Evolutionary conservation across 768 basidiomycete species (phyloP), one percentile per base, ranked within the genome.

Genomic region (Pisolithus orientalis): DNA sequence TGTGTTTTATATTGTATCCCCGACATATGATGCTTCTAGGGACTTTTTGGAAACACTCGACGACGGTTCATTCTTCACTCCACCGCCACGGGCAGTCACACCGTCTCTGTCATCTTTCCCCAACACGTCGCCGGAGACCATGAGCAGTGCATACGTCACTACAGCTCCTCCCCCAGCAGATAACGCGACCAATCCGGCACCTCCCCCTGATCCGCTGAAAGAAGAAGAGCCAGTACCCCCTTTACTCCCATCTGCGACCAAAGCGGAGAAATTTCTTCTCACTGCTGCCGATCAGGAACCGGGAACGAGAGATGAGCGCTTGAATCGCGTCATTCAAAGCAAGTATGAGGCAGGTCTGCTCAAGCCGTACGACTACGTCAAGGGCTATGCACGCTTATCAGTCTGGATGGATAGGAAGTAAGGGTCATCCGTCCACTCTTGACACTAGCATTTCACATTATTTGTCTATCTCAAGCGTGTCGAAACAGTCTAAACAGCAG

Each of bases 321-420:
- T 98, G 47, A 90, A 86, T 58, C 79, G 89, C 53, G 95, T 97
- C 57, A 98, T 97, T 59, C 80, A 88, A 58, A 92, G 90, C 62
- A 98, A 97, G 70, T 97, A 96, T 69, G 94, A 98, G 63, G 95
- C 95, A 2, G 95, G 94, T 0, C 68, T 98, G 40, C 71, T 97
- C 57, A 94, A 91, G 63, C 95, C 95, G 3, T 96, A 95, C 62
- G 94, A 97, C 69, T 96, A 97, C 59, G 92, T 94, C 47, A 94
- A 94, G 62, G 95, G 95, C 0, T 98, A 97, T 61, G 87, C 91
- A 13, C 75, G 94, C 54, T 70, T 97, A 57, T 89, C 85, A 50
- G 79, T 89, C 51, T 97, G 94, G 94, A 95, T 97, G 91, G 92
- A 94, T 59, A 75, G 84, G 65, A 92, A 94, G 92, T 93, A 65